Base-by-base conservation (phyloP, 2,329 filamentous ascomycete species). In the Cladosporium velox region DNA sequence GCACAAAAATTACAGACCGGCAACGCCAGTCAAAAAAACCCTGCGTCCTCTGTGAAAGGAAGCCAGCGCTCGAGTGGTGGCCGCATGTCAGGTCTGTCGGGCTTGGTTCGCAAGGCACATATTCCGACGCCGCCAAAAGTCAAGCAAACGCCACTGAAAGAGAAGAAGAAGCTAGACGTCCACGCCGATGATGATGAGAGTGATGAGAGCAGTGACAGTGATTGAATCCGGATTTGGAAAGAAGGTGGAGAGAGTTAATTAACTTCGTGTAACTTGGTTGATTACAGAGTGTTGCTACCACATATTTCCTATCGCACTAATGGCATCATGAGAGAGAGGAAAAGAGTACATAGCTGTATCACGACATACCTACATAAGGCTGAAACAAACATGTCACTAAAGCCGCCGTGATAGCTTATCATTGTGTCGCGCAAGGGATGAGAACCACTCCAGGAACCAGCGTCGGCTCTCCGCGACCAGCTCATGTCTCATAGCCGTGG, bases 41-140 rank as follows among this genome's bases (percentile, higher is more conserved):
- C 61, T 14, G 18, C 7, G 2, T 24, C 51, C 26, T 26, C 49
- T 5, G 26, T 34, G 14, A 52, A 18, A 30, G 35, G 35, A 12
- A 57, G 26, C 10, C 61, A 64, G 38, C 34, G 21, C 8, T 47
- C 35, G 49, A 55, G 11, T 28, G 61, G 35, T 57, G 49, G 51
- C 18, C 35, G 51, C 14, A 35, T 34, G 44, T 35, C 24, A 3
- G 61, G 61, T 28, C 24, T 64, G 35, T 55, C 61, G 10, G 61
- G 61, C 14, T 41, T 64, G 61, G 51, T 64, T 18, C 34, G 35
- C 21, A 64, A 64, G 10, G 61, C 61, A 38, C 61, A 64, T 47
- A 64, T 64, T 35, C 61, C 61, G 12, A 57, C 61, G 28, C 61
- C 61, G 2, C 61, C 61, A 12, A 64, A 64, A 44, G 35, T 54